phyloP scores from a whole-genome alignment of 2,329 filamentous ascomycete genomes.

The Colletotrichum sp. region DNA sequence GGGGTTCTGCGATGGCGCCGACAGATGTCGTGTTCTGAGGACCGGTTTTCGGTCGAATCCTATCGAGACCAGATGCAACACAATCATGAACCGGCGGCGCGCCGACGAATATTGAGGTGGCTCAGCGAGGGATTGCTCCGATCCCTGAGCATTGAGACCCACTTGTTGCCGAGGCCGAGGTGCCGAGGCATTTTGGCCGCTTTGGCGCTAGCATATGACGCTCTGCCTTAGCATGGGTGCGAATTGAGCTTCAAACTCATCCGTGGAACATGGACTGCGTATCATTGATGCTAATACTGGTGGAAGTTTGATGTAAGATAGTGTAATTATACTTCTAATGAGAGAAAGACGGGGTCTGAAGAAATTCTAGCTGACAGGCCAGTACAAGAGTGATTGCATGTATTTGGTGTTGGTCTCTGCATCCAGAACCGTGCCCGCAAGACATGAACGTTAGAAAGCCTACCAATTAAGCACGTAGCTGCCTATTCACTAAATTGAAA shows the following conservation, averaged over 20 bases:
- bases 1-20: neutral
- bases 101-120: neutral
- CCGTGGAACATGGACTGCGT: neutral
- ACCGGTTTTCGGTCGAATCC: neutral
- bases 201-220: neutral
- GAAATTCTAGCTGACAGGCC: no score
- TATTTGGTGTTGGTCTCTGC: neutral
- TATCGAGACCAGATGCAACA: neutral
- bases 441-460: neutral
- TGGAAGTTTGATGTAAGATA: neutral
- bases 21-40: neutral
- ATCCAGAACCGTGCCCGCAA: neutral
- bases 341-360: neutral
- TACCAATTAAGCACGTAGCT: neutral
- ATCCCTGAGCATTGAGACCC: neutral
- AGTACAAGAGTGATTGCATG: neutral
- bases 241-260: neutral
- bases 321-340: neutral
- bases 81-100: neutral
- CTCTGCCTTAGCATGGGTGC: neutral
- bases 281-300: neutral
- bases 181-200: neutral
- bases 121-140: neutral
- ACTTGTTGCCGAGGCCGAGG: constrained; percentile 7
- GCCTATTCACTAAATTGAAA: neutral